phyloP scores from a whole-genome alignment of 2,329 filamentous ascomycete genomes.

The Xenosphaeropsis pyriputrescens region DNA sequence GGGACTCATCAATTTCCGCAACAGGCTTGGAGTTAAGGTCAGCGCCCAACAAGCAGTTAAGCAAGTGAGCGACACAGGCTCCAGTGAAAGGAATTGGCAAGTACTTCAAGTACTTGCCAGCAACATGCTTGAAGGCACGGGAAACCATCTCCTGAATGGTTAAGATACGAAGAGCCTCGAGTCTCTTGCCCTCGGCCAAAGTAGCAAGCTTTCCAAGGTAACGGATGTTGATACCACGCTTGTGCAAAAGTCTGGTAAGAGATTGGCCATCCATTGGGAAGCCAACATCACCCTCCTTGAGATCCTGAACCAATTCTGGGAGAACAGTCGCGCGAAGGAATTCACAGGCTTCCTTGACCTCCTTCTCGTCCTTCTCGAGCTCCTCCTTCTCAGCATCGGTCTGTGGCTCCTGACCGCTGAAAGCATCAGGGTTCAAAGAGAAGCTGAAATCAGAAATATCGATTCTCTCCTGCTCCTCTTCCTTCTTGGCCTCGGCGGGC shows the following conservation, averaged over 20 bases:
- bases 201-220: constrained; percentile 80
- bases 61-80: constrained; percentile 67
- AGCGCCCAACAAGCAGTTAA: constrained; percentile 83
- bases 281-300: constrained; percentile 83
- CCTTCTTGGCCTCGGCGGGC: constrained; percentile 6
- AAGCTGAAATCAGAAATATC: constrained; percentile 82
- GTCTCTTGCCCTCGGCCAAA: constrained; percentile 53
- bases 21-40: constrained; percentile 63
- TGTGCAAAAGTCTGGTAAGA: constrained; percentile 76
- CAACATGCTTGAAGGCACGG: constrained; percentile 90
- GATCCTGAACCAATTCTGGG: constrained; percentile 72
- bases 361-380: constrained; percentile 70
- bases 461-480: constrained; percentile 42
- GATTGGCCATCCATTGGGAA: constrained; percentile 99
- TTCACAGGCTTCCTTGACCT: constrained; percentile 71
- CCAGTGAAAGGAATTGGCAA: constrained; percentile 70
- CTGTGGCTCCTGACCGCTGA: constrained; percentile 82
- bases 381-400: constrained; percentile 81
- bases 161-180: constrained; percentile 65
- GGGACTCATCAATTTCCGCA: constrained; percentile 59
- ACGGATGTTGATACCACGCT: constrained; percentile 91
- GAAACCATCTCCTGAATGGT: constrained; percentile 85
- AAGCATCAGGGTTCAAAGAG: constrained; percentile 86
- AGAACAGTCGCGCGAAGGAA: constrained; percentile 67
- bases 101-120: constrained; percentile 63